phyloP scores from a whole-genome alignment of 495 filamentous ascomycete genomes.

The Penicillium simplicissimum region DNA sequence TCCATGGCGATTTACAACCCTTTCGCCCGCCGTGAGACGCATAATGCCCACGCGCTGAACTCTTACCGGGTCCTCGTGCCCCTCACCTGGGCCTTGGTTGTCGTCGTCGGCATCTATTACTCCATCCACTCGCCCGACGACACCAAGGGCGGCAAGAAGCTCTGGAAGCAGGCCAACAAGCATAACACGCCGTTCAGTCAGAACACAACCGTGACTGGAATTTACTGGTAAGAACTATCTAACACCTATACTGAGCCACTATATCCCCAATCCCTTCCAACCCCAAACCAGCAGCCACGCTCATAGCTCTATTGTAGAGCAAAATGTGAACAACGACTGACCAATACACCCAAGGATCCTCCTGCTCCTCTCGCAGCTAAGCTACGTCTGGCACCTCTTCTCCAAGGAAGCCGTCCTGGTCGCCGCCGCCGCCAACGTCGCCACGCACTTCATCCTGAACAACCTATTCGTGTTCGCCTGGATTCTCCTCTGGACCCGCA shows the following conservation, averaged over 20 bases:
- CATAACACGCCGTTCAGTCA: conserved; percentile 73
- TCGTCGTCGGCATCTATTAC: conserved; percentile 71
- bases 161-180: conserved; percentile 68
- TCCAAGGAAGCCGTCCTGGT: conserved; percentile 57
- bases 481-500: conserved; percentile 78
- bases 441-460: conserved; percentile 80
- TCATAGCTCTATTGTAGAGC: neutral
- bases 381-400: conserved; percentile 77
- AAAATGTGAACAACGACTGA: conserved; percentile 5
- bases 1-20: conserved; percentile 57
- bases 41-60: conserved; percentile 49
- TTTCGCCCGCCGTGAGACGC: conserved; percentile 63
- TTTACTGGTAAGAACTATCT: conserved; percentile 66
- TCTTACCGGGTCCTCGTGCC: conserved; percentile 68
- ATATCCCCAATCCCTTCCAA: neutral
- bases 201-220: conserved; percentile 64
- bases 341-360: conserved; percentile 55
- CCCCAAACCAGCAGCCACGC: neutral
- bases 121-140: conserved; percentile 61
- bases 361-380: conserved; percentile 71
- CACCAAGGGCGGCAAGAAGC: conserved; percentile 53
- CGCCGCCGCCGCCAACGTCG: conserved; percentile 71
- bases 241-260: neutral
- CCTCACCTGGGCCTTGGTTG: conserved; percentile 68
- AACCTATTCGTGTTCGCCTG: conserved; percentile 79